These are phyloP conservation scores for Hansfordia pulvinata DNA, from an alignment of 2,329 filamentous ascomycete genomes.

Conservation along the genomic window DNA sequence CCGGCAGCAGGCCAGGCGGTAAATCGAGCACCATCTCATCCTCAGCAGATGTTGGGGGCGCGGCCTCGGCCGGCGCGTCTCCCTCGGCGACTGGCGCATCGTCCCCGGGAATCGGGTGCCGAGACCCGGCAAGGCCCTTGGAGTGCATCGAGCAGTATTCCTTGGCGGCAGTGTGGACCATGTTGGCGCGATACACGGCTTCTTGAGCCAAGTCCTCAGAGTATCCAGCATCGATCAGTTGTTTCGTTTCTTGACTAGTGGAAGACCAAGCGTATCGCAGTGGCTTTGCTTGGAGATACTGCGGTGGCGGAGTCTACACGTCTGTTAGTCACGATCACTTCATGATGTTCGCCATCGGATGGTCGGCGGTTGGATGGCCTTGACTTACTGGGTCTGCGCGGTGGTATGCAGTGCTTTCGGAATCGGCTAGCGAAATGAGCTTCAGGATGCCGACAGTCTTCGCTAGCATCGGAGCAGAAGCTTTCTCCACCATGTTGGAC, in stretches of 20 bases:
- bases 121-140: slow-evolving; percentile 40
- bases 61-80: slow-evolving; percentile 8
- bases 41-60: slow-evolving; percentile 12
- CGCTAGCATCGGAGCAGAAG: slow-evolving; percentile 62
- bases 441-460: slow-evolving; percentile 75
- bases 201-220: slow-evolving; percentile 53
- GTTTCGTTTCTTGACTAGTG: slow-evolving; percentile 15
- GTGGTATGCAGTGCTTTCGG: slow-evolving; percentile 52
- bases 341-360: too few relatives aligned
- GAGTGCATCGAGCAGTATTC: slow-evolving; percentile 64
- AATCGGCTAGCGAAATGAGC: slow-evolving; percentile 62
- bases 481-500: slow-evolving; percentile 69
- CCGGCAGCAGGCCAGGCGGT: too few relatives aligned
- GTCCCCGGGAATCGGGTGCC: slow-evolving; percentile 52
- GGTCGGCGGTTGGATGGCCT: too few relatives aligned
- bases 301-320: slow-evolving; percentile 13
- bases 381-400: slow-evolving; percentile 45
- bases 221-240: slow-evolving; percentile 18
- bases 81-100: slow-evolving; percentile 21
- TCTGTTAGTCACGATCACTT: too few relatives aligned
- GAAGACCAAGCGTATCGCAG: slow-evolving; percentile 32
- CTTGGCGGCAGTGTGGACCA: slow-evolving; percentile 40
- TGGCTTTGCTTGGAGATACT: slow-evolving; percentile 28
- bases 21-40: slow-evolving; percentile 20
- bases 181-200: slow-evolving; percentile 72